Base-by-base conservation (phyloP, 164 flowering plant species). In the Tinospora cordifolia region DNA sequence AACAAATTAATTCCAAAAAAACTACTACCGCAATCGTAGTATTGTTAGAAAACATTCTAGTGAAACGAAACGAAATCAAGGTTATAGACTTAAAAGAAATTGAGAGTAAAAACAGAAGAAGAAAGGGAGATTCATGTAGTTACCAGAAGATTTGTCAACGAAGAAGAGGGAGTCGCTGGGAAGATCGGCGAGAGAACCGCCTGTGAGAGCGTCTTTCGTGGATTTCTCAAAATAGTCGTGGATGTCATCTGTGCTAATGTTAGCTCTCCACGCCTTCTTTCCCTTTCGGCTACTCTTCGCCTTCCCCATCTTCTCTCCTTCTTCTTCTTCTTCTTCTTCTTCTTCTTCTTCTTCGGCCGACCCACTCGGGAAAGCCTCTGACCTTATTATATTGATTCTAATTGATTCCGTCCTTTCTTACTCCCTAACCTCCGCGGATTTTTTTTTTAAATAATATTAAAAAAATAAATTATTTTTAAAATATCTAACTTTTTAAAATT, bases 191-290 rank as follows among this genome's bases (percentile, higher is more conserved):
- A 92, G 84, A 36, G 90, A 81, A 36, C 98, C 99, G 59, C 99
- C 97, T 38, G 90, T 84, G 77, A 86, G 92, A 71, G 97, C 96
- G 40, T 95, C 98, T 73, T 90, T 90, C 8, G 96, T 95, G 14
- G 96, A 75, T 67, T 89, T 86, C 80, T 90, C 96, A 67, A 75
- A 84, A 83, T 78, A 90, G 21, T 89, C 89, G 0, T 89, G 88
- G 26, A 94, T 79, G 77, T 94, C 98, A 54, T 84, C 88, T 0
- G 94, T 89, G 79, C 85, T 76, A 38, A 94, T 94, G 81, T 94
- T 95, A 0, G 88, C 88, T 54, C 99, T 87, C 98, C 99, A 95
- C 22, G 89, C 97, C 81, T 92, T 95, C 87, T 92, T 92, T 19
- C 93, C 96, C 80, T 90, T 89, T 36, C 97, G 71, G 3, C 98